A percentile compares a stretch with the other conserved stretches of the same genome.
Evolutionary conservation across 2,329 filamentous ascomycete species (phyloP).

Genomic region (Fusarium dimerum): DNA sequence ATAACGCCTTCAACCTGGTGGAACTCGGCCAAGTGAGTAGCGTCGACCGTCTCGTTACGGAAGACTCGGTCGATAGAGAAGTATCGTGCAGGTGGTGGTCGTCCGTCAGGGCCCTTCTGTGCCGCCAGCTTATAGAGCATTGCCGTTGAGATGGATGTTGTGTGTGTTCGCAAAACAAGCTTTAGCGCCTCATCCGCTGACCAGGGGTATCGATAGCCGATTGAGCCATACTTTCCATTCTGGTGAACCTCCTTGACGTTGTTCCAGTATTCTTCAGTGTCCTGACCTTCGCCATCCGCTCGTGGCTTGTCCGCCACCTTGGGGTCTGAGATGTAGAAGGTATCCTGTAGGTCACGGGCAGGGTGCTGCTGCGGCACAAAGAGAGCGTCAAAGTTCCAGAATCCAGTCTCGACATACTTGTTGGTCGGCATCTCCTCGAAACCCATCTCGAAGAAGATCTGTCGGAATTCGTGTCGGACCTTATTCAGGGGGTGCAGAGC

Average conservation of each 20-base stretch:
- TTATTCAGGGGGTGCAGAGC: slow-evolving; percentile 79
- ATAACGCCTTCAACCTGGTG: slow-evolving; percentile 99
- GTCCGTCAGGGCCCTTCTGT: slow-evolving; percentile 71
- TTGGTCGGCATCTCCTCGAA: slow-evolving; percentile 98
- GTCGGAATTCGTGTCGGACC: slow-evolving; percentile 91
- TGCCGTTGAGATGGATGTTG: slow-evolving; percentile 86
- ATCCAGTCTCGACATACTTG: slow-evolving; percentile 91
- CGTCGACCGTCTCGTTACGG: slow-evolving; percentile 95
- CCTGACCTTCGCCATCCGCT: slow-evolving; percentile 54
- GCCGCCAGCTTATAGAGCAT: slow-evolving; percentile 89
- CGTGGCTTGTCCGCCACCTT: slow-evolving; percentile 69
- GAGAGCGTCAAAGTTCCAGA: slow-evolving; percentile 98
- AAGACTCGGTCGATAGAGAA: slow-evolving; percentile 99
- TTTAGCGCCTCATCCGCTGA: slow-evolving; percentile 81
- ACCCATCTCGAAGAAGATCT: slow-evolving; percentile 99
- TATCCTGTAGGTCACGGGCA: slow-evolving; percentile 95
- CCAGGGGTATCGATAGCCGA: slow-evolving; percentile 97
- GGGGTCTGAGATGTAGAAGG: slow-evolving; percentile 96
- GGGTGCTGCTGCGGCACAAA: slow-evolving; percentile 96
- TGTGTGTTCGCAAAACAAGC: slow-evolving; percentile 93
- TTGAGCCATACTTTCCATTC: slow-evolving; percentile 88
- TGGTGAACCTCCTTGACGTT: slow-evolving; percentile 87
- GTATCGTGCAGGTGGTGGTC: slow-evolving; percentile 75
- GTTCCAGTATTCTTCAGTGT: slow-evolving; percentile 86
- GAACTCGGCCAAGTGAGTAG: slow-evolving; percentile 96